These are phyloP conservation scores for Elsinoe fawcettii DNA, from an alignment of 2,329 filamentous ascomycete species.

Conservation along the genomic window DNA sequence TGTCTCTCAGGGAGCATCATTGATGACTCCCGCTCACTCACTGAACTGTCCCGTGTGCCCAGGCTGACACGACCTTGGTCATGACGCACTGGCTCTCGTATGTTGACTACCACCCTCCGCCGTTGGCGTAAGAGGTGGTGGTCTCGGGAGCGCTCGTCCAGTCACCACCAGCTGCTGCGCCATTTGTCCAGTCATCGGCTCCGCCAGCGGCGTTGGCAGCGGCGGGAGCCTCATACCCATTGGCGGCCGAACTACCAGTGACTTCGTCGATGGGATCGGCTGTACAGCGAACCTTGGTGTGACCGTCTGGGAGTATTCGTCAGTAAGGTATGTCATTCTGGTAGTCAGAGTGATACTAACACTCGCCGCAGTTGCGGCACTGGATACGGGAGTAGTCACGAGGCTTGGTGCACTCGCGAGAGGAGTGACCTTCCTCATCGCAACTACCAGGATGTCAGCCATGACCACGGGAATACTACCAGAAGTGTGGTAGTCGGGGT, in stretches of 20 bases:
- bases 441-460: slow-evolving; percentile 21
- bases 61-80: neutral
- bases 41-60: neutral
- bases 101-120: slow-evolving; percentile 10
- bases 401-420: slow-evolving; percentile 56
- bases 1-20: neutral
- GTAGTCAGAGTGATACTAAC: neutral
- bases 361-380: slow-evolving; percentile 41
- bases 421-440: slow-evolving; percentile 47
- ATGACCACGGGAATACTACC: neutral
- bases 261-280: slow-evolving; percentile 24
- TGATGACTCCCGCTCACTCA: neutral
- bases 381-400: slow-evolving; percentile 43
- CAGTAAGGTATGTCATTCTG: neutral
- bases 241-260: slow-evolving; percentile 21
- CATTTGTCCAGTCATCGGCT: slow-evolving; percentile 16
- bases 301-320: slow-evolving; percentile 12
- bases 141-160: slow-evolving; percentile 14
- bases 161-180: slow-evolving; percentile 14
- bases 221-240: neutral
- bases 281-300: slow-evolving; percentile 22
- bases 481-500: too few species aligned
- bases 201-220: slow-evolving; percentile 14
- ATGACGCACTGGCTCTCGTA: neutral
- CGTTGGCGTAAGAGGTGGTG: neutral